Percentiles rank a stretch among this genome's conserved stretches.
Evolutionary conservation across 2,329 filamentous ascomycete genomes (phyloP).

Genomic region (Penicillium palitans): DNA sequence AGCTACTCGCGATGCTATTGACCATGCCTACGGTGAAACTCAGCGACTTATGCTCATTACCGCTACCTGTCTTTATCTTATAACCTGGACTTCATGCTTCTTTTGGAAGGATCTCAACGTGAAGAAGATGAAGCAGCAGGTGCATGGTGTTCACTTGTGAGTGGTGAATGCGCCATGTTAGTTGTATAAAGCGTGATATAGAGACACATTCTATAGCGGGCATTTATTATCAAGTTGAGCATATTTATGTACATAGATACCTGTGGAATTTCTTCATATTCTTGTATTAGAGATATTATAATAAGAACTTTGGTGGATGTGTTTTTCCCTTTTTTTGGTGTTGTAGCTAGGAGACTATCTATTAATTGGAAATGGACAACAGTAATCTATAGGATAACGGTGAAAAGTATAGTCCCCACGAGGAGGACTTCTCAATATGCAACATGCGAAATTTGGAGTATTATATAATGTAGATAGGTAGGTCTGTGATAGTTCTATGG

Average conservation of each 20-base stretch:
- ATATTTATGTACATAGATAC: background rate
- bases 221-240: background rate
- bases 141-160: background rate
- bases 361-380: background rate
- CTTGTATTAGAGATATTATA: background rate
- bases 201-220: background rate
- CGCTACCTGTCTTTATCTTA: background rate
- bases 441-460: background rate
- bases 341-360: too few species aligned
- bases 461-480: background rate
- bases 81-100: background rate
- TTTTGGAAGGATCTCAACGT: background rate
- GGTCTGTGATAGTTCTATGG: background rate
- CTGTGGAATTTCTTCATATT: background rate
- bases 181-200: background rate
- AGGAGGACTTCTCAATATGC: background rate
- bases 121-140: background rate
- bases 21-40: too few species aligned
- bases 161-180: background rate
- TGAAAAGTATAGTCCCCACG: background rate
- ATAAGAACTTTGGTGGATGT: background rate
- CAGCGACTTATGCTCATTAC: background rate
- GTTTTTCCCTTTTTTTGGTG: background rate
- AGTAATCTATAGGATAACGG: background rate
- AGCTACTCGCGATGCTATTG: too few species aligned